These are phyloP conservation scores for Phialophora macrospora DNA, from an alignment of 2,329 filamentous ascomycete genomes.

Conservation along the genomic window DNA sequence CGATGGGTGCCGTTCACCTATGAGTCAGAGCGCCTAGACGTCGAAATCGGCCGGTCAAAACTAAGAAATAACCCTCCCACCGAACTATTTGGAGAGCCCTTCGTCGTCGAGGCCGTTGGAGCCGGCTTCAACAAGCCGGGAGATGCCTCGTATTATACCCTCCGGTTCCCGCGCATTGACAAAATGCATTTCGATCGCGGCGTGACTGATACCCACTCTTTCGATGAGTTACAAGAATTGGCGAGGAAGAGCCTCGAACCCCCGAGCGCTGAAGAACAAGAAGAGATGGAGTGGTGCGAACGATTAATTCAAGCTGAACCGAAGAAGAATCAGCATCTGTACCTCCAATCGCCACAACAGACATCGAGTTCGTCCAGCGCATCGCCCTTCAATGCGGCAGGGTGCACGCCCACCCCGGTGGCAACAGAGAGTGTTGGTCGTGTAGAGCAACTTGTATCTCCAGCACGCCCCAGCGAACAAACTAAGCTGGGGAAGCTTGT, in stretches of 20 bases:
- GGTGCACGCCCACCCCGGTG: neutral
- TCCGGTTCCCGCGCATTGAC: constrained; percentile 75
- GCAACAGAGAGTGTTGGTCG: neutral
- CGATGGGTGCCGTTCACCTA: constrained; percentile 46
- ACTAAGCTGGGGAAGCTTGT: neutral
- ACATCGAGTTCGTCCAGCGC: constrained; percentile 8
- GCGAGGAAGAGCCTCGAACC: constrained; percentile 62
- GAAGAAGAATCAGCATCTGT: constrained; percentile 14
- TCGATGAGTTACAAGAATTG: constrained; percentile 70
- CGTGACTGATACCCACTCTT: constrained; percentile 70
- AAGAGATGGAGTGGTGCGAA: constrained; percentile 65
- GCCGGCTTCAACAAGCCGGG: constrained; percentile 76
- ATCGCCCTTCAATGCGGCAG: neutral
- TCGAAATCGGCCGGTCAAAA: constrained; percentile 53
- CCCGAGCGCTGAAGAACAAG: constrained; percentile 61
- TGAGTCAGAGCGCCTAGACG: constrained; percentile 45
- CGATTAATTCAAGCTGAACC: constrained; percentile 62
- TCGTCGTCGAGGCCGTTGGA: constrained; percentile 79
- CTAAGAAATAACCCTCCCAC: constrained; percentile 42
- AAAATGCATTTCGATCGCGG: constrained; percentile 79
- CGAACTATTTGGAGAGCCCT: constrained; percentile 66
- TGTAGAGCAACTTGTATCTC: neutral
- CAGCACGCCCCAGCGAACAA: neutral
- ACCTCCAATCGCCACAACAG: constrained; percentile 12
- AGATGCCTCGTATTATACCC: constrained; percentile 71